Base-by-base conservation (phyloP, 2,329 filamentous ascomycete species). In the Hymenoscyphus salicellus region DNA sequence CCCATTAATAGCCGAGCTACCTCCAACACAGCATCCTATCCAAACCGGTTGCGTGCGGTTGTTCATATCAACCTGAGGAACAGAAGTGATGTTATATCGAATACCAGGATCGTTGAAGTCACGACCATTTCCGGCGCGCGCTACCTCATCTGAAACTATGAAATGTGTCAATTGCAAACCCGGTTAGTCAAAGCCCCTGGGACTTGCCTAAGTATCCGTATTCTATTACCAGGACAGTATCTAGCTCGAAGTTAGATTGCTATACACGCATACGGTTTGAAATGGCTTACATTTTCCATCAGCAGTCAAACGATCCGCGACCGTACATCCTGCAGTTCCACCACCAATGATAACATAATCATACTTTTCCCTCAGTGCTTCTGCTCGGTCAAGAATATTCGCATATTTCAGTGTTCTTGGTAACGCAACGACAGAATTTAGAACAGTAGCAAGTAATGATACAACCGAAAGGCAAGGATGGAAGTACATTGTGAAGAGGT, bases 331-430 rank as follows among this genome's bases (percentile, higher is more conserved):
- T 38, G 60, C 28, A 17, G 30, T 55, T 38, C 60, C 60, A 26
- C 60, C 60, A 2, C 60, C 60, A n/a, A 56, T 32, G 20, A 61
- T 63, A 14, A 58, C n/a, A 38, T 20, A 58, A 38, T 63, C 61
- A 55, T 58, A 58, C 14, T 38, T 11, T 5, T 38, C 36, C 11
- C 36, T 38, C 36, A 38, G 14, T 38, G 14, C 36, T 38, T 38
- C 14, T 38, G 36, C 14, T 38, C 36, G 36, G 14, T 5, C 14
- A 38, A 43, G 26, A 30, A 23, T 14, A 8, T 52, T 49, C 5
- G 36, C 36, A 32, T 52, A 30, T 33, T 61, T 20, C 11, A 46
- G 41, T 41, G 17, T 58, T 58, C 59, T 41, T 33, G 17, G 23
- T n/a, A 59, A 43, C 7, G 41, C 36, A 23, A 38, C 5, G 7